phyloP scores from a whole-genome alignment of 768 basidiomycete species.

The Psilocybe sp. region DNA sequence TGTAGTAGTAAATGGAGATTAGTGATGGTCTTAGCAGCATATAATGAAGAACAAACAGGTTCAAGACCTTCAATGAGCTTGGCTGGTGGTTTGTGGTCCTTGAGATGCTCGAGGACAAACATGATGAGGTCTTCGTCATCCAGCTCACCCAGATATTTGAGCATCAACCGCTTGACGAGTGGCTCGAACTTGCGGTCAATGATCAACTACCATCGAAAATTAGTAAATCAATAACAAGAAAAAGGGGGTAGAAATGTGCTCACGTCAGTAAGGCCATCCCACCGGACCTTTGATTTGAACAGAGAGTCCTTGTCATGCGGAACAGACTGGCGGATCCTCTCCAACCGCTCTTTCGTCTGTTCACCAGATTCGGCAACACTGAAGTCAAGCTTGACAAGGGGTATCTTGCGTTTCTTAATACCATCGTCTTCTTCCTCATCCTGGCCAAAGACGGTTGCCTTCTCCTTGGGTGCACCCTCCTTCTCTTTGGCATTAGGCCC shows the following conservation, averaged over 20 bases:
- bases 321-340: slow-evolving; percentile 72
- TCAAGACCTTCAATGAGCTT: slow-evolving; percentile 89
- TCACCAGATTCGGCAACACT: slow-evolving; percentile 77
- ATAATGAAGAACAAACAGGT: slow-evolving; percentile 59
- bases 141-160: slow-evolving; percentile 85
- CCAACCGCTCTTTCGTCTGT: slow-evolving; percentile 75
- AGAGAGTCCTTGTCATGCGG: slow-evolving; percentile 76
- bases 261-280: slow-evolving; percentile 90
- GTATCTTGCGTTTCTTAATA: slow-evolving; percentile 77
- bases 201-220: slow-evolving; percentile 46
- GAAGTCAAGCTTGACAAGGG: slow-evolving; percentile 89
- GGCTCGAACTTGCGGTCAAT: slow-evolving; percentile 87
- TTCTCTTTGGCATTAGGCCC: slow-evolving; percentile 43
- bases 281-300: slow-evolving; percentile 84
- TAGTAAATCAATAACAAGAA: background rate
- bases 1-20: slow-evolving; percentile 25
- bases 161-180: slow-evolving; percentile 78
- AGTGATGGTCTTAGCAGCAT: background rate
- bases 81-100: slow-evolving; percentile 82
- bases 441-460: slow-evolving; percentile 66
- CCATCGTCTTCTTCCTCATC: slow-evolving; percentile 90
- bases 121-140: slow-evolving; percentile 93
- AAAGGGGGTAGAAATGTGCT: slow-evolving; percentile 20
- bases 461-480: slow-evolving; percentile 42
- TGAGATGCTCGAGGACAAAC: slow-evolving; percentile 90